phyloP scores from a whole-genome alignment of 1,284 basidiomycete genomes.

The Phenoliferia sp. region DNA sequence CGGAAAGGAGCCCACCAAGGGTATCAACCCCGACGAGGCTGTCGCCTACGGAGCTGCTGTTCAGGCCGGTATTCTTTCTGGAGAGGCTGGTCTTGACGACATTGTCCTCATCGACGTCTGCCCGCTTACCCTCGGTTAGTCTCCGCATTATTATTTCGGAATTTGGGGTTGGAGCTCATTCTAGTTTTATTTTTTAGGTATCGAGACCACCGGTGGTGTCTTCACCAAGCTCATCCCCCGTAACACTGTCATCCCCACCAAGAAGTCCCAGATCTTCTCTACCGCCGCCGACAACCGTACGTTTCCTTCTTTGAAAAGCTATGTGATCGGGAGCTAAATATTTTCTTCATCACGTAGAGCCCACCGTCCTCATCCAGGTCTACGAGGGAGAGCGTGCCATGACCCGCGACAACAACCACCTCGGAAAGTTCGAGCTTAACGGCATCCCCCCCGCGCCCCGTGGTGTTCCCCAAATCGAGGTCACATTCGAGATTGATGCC shows the following conservation, averaged over 20 bases:
- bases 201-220: slow-evolving; percentile 97
- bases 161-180: too few species aligned
- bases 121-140: slow-evolving; percentile 74
- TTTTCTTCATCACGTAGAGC: slow-evolving; percentile 44
- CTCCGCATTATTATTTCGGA: background rate
- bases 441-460: slow-evolving; percentile 90
- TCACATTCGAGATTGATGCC: slow-evolving; percentile 85
- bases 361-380: slow-evolving; percentile 97
- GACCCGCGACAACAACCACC: slow-evolving; percentile 97
- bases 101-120: slow-evolving; percentile 94
- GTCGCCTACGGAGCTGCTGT: slow-evolving; percentile 96
- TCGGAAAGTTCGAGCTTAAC: slow-evolving; percentile 93
- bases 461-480: slow-evolving; percentile 91
- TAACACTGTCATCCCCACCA: slow-evolving; percentile 96
- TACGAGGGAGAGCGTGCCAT: slow-evolving; percentile 99
- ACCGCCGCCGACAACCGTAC: slow-evolving; percentile 86
- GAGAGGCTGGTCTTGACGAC: slow-evolving; percentile 95
- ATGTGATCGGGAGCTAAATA: slow-evolving; percentile 53
- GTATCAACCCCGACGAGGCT: slow-evolving; percentile 99
- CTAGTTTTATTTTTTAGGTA: slow-evolving; percentile 92
- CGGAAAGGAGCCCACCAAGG: slow-evolving; percentile 65
- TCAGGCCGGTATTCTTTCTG: slow-evolving; percentile 96
- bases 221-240: slow-evolving; percentile 92
- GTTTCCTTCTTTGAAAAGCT: slow-evolving; percentile 6
- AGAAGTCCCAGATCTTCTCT: slow-evolving; percentile 97